Evolutionary conservation across 352 stramenopile genomes (phyloP).

Genomic region (Phytophthora fragariaefolia): DNA sequence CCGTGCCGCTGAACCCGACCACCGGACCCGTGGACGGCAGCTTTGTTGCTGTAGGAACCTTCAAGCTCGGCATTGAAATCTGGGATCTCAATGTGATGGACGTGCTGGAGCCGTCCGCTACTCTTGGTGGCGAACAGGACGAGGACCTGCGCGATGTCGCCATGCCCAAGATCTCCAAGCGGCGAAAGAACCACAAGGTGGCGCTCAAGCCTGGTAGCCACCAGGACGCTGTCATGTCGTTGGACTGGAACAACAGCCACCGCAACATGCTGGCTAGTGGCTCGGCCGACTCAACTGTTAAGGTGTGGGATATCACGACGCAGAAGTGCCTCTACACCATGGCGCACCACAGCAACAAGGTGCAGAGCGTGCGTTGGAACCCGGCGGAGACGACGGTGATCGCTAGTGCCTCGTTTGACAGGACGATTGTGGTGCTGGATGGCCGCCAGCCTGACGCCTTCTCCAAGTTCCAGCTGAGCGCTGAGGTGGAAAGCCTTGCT

Average conservation of each 20-base stretch:
- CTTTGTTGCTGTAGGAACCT: conserved; percentile 99
- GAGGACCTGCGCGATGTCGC: conserved; percentile 79
- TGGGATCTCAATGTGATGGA: conserved; percentile 99
- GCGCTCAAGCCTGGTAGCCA: conserved; percentile 95
- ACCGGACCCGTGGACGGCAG: conserved; percentile 90
- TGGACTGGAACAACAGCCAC: conserved; percentile 98
- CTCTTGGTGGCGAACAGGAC: conserved; percentile 94
- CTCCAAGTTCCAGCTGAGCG: conserved; percentile 81
- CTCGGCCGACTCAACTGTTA: conserved; percentile 98
- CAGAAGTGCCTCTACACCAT: conserved; percentile 96
- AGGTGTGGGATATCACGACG: conserved; percentile 95
- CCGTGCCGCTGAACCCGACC: conserved; percentile 59
- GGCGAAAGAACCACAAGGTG: conserved; percentile 73
- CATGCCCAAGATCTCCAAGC: conserved; percentile 77
- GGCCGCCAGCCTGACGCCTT: conserved; percentile 86
- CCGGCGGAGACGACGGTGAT: conserved; percentile 96
- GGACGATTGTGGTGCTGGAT: conserved; percentile 94
- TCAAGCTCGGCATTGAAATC: conserved; percentile 99
- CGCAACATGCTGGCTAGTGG: conserved; percentile 98
- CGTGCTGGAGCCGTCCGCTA: conserved; percentile 95
- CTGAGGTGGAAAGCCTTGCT: conserved; percentile 91
- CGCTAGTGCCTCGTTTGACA: conserved; percentile 95
- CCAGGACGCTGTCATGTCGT: conserved; percentile 97
- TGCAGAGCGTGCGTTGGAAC: conserved; percentile 97
- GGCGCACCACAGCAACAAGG: conserved; percentile 98